Conservation (phyloP, 768 basidiomycete genomes). For the Glaciozyma martinii region DNA sequence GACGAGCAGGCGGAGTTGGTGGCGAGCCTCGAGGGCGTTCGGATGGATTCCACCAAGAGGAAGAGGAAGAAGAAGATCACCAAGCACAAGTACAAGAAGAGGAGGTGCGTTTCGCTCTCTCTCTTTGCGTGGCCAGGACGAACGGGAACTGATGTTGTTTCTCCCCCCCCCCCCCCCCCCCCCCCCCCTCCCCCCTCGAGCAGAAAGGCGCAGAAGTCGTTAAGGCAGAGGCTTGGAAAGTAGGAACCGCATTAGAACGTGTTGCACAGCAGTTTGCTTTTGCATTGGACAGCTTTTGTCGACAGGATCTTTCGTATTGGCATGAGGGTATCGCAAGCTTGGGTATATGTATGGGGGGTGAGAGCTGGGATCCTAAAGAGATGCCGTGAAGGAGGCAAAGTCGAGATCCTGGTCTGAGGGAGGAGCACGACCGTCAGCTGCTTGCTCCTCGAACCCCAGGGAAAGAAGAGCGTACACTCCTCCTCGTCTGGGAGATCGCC, state of each 20-base stretch:
- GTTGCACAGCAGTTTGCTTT: no score
- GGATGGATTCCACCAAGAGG: conserved; percentile 27
- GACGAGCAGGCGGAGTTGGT: background rate
- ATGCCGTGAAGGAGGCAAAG: background rate
- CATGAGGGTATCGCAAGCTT: no score
- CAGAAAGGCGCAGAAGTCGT: conserved; percentile 30
- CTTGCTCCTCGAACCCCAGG: accelerated
- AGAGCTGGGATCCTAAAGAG: no score
- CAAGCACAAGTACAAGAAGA: conserved; percentile 29
- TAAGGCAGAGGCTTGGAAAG: conserved; percentile 28
- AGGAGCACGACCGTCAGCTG: background rate
- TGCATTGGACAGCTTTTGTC: no score
- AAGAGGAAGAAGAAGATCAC: conserved; percentile 26
- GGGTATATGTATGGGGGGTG: no score
- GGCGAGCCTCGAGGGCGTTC: background rate
- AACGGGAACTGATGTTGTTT: background rate
- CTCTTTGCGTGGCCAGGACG: background rate
- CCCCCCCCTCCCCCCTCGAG: no score
- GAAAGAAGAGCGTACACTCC: conserved; percentile 62
- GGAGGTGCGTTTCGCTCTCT: conserved; percentile 11
- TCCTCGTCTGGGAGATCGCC: conserved; percentile 87
- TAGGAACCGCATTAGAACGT: conserved; percentile 1
- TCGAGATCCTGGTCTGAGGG: conserved; percentile 9
- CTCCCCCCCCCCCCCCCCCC: no score
- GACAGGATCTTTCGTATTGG: no score